These are phyloP conservation scores for Rhodofomes roseus DNA, from an alignment of 1,284 basidiomycete genomes.

Conservation along the genomic window DNA sequence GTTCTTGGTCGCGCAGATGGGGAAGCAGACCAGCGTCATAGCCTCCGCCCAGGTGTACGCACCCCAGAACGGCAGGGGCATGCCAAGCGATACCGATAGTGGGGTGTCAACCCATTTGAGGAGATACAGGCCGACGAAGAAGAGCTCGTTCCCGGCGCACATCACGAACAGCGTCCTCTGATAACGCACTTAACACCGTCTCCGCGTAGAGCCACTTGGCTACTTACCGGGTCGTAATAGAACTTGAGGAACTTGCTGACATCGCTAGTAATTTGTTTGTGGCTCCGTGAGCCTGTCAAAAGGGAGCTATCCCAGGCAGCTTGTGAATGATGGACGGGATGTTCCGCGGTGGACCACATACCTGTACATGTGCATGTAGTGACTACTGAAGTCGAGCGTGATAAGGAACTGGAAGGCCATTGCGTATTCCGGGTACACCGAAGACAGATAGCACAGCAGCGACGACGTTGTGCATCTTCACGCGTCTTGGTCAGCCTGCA, in stretches of 20 bases:
- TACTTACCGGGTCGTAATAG: slow-evolving; percentile 87
- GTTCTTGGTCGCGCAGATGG: slow-evolving; percentile 85
- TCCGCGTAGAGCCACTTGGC: background rate
- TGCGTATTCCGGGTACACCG: slow-evolving; percentile 81
- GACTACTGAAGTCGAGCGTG: slow-evolving; percentile 95
- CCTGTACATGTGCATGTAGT: slow-evolving; percentile 99
- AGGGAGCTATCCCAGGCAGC: slow-evolving; percentile 66
- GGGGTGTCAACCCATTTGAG: slow-evolving; percentile 82
- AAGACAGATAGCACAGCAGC: slow-evolving; percentile 90
- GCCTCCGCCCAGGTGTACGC: slow-evolving; percentile 80
- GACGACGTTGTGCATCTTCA: slow-evolving; percentile 94
- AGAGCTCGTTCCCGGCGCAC: slow-evolving; percentile 97
- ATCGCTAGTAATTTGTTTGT: slow-evolving; percentile 89
- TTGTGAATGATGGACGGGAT: slow-evolving; percentile 1
- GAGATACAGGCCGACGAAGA: slow-evolving; percentile 95
- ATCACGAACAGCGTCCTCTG: slow-evolving; percentile 88
- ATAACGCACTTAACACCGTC: background rate
- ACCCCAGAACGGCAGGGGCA: slow-evolving; percentile 29
- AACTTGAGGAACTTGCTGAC: slow-evolving; percentile 89
- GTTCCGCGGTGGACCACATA: slow-evolving; percentile 26
- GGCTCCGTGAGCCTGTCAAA: slow-evolving; percentile 87
- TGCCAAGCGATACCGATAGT: slow-evolving; percentile 39
- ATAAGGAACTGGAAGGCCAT: slow-evolving; percentile 94
- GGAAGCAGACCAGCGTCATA: slow-evolving; percentile 64
- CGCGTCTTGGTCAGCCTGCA: background rate